Evolutionary conservation across 2,329 filamentous ascomycete species (phyloP), one percentile per base, ranked within the genome.

Genomic region (Aureobasidium sp.): DNA sequence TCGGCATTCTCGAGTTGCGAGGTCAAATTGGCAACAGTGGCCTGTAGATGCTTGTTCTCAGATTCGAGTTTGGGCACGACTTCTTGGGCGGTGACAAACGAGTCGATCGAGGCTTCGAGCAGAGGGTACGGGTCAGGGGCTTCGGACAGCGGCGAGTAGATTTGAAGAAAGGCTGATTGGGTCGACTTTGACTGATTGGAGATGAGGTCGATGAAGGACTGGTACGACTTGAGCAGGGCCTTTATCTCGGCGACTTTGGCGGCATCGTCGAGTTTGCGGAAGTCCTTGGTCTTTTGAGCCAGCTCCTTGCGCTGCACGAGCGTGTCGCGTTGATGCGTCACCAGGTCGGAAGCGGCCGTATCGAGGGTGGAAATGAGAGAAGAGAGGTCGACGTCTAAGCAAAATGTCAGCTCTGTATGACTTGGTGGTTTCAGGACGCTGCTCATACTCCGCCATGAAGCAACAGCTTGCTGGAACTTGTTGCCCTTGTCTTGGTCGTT

Each of bases 201-300:
- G 57, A 98, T 79, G 55, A 95, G 83, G 66, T 98, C 93, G 68
- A 98, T 96, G 66, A 97, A 98, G 49, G 85, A 86, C 72, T 98
- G 93, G 74, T 98, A 98, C 45, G 90, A 90, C 91, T 68, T 64
- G 55, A 98, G 72, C 47, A 98, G 73, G 34, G 82, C 82, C 71
- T 97, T 98, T 73, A 95, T 83, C 69, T 98, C 93, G 4, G 77
- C 76, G 51, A 98, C 73, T 70, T 97, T 98, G 54, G 80, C 81
- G 10, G 85, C 74, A 74, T 98, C 90, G 62, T 97, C 91, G 10
- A 95, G 79, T 69, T 96, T 97, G 57, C 90, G 79, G 62, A 97
- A 98, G 63, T 97, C 91, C 65, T 98, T 98, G 1, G 93, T 98
- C 77, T 96, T 97, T 66, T 96, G 90, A n/a, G 94, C 93, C 17